These are phyloP conservation scores for Erysimum cheiri DNA, from an alignment of 441 rosid species.

Conservation along the genomic window DNA sequence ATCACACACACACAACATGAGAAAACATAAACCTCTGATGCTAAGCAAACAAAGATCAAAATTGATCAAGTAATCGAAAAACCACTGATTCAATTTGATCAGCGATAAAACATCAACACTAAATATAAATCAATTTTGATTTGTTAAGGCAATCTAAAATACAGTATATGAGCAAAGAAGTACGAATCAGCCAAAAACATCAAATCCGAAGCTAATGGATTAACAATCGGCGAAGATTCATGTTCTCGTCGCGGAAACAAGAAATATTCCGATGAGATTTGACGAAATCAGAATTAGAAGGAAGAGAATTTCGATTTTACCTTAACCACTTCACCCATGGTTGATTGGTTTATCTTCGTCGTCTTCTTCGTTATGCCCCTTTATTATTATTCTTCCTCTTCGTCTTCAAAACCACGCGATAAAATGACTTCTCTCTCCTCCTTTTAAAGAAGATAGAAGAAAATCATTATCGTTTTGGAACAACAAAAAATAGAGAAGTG, in stretches of 20 bases:
- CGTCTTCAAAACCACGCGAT: constrained; percentile 15
- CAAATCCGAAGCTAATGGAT: background rate
- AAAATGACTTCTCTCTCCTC: background rate
- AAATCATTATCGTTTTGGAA: background rate
- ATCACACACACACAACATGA: background rate
- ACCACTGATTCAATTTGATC: background rate
- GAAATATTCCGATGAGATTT: background rate
- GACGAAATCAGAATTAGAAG: background rate
- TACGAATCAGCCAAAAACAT: background rate
- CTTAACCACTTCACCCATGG: constrained; percentile 10
- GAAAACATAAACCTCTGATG: background rate
- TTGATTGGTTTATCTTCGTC: background rate
- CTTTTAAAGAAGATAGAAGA: background rate
- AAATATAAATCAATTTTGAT: background rate
- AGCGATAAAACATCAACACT: background rate
- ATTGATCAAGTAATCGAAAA: background rate
- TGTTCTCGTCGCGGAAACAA: background rate
- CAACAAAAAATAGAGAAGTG: background rate
- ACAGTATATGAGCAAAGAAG: background rate
- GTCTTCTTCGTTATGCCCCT: background rate
- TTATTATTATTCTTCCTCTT: background rate
- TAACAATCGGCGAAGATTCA: background rate
- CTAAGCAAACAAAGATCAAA: background rate
- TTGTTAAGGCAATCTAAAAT: background rate
- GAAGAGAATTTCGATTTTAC: background rate